A percentile compares a stretch with the other conserved stretches of the same genome.
phyloP scores from a whole-genome alignment of 352 stramenopile genomes.

The Globisporangium splendens region DNA sequence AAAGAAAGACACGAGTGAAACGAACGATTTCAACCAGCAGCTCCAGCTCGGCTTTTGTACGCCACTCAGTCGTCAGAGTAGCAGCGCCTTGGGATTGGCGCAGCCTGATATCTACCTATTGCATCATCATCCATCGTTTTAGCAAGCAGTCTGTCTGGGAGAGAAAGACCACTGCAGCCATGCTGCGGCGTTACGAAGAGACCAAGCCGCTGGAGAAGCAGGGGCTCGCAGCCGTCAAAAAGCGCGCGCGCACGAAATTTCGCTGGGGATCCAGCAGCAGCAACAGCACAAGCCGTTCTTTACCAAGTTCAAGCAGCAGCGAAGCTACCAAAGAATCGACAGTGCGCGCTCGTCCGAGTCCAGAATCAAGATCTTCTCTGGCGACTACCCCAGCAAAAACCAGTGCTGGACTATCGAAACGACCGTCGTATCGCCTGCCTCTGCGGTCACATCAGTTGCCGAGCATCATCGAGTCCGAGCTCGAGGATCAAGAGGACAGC shows the following conservation, averaged over 20 bases:
- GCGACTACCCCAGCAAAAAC: no score
- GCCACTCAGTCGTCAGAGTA: background rate
- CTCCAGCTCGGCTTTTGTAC: no score
- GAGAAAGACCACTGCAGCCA: background rate
- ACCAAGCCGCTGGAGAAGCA: constrained; percentile 17
- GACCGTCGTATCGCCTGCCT: no score
- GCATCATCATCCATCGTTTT: no score
- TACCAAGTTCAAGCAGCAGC: background rate
- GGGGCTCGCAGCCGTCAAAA: constrained; percentile 10
- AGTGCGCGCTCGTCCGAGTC: no score
- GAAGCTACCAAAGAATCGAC: no score
- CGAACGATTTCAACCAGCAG: background rate
- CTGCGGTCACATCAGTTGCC: background rate
- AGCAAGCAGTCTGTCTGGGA: background rate
- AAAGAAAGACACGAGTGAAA: constrained; percentile 1
- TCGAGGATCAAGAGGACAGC: constrained; percentile 12
- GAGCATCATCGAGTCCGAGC: constrained; percentile 12
- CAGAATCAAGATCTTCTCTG: no score
- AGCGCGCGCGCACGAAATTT: constrained; percentile 14
- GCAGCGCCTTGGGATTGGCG: background rate
- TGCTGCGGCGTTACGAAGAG: constrained; percentile 13
- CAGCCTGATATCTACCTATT: no score
- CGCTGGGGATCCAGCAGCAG: constrained; percentile 7
- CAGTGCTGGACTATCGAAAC: no score
- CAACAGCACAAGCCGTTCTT: background rate